Percentiles rank a stretch among this genome's conserved stretches.
Evolutionary conservation across 192 early-diverging fungal genomes (phyloP).

Genomic region (Dissophora ornata): DNA sequence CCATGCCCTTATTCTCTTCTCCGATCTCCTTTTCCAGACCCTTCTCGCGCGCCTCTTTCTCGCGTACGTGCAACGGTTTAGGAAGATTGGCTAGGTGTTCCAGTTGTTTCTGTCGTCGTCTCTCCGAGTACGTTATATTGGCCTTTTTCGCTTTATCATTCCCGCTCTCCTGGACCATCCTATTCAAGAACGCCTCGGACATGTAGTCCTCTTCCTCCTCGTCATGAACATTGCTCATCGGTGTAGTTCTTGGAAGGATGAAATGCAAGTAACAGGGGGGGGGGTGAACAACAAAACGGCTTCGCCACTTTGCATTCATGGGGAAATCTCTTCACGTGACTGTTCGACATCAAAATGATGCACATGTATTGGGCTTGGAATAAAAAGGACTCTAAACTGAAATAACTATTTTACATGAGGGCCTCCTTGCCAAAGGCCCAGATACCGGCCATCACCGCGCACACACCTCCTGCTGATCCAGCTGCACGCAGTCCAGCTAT

Average conservation of each 20-base stretch:
- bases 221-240: conserved; percentile 14
- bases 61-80: conserved; percentile 55
- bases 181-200: conserved; percentile 59
- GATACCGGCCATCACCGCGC: conserved; percentile 65
- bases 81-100: conserved; percentile 57
- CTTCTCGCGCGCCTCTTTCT: conserved; percentile 61
- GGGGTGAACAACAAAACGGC: too few relatives aligned
- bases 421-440: conserved; percentile 59
- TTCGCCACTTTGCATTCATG: too few relatives aligned
- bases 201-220: conserved; percentile 67
- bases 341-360: too few relatives aligned
- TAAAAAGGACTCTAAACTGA: too few relatives aligned
- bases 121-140: conserved; percentile 50
- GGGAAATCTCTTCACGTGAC: too few relatives aligned
- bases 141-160: conserved; percentile 20
- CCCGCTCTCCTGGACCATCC: conserved; percentile 23
- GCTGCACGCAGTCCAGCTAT: conserved; percentile 67
- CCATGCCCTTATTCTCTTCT: conserved; percentile 64
- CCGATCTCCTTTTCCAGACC: conserved; percentile 60
- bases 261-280: too few relatives aligned
- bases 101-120: conserved; percentile 53
- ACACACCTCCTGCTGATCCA: conserved; percentile 63
- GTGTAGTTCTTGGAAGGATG: too few relatives aligned
- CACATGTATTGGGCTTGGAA: too few relatives aligned
- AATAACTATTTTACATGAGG: conserved; percentile 23